Evolutionary conservation across 1,284 basidiomycete species (phyloP).

Genomic region (Filobasidium uniguttulatum): DNA sequence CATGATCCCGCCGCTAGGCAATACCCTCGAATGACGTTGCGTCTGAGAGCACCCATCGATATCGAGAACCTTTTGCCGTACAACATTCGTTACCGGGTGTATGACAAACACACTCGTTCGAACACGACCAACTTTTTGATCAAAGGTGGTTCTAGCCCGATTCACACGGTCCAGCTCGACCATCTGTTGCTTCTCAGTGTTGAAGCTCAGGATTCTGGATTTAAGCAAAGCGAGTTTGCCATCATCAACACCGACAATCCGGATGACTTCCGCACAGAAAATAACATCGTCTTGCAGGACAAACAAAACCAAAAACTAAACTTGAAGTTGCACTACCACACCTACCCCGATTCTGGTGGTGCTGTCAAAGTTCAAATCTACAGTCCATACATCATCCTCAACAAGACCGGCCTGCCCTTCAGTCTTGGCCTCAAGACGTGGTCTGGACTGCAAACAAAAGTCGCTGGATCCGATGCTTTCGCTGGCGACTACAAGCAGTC

Average conservation of each 20-base stretch:
- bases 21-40: conserved; percentile 72
- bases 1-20: conserved; percentile 53
- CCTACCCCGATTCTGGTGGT: conserved; percentile 84
- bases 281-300: conserved; percentile 59
- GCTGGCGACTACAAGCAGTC: conserved; percentile 39
- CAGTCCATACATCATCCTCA: conserved; percentile 80
- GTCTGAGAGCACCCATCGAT: conserved; percentile 87
- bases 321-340: conserved; percentile 72
- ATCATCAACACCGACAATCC: conserved; percentile 92
- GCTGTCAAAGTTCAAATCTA: conserved; percentile 97
- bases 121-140: conserved; percentile 72
- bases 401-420: conserved; percentile 85
- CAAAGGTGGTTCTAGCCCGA: conserved; percentile 87
- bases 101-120: conserved; percentile 87
- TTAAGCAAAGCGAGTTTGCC: conserved; percentile 92
- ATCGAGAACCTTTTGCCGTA: conserved; percentile 93
- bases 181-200: conserved; percentile 89
- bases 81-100: conserved; percentile 89
- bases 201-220: conserved; percentile 78
- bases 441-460: conserved; percentile 56
- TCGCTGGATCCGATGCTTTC: conserved; percentile 59
- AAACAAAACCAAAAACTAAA: conserved; percentile 62
- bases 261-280: conserved; percentile 78
- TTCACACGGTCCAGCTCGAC: conserved; percentile 89
- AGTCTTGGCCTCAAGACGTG: conserved; percentile 60